These are phyloP conservation scores for Blakeslea trispora DNA, from an alignment of 371 early-diverging fungal species.

Conservation along the genomic window DNA sequence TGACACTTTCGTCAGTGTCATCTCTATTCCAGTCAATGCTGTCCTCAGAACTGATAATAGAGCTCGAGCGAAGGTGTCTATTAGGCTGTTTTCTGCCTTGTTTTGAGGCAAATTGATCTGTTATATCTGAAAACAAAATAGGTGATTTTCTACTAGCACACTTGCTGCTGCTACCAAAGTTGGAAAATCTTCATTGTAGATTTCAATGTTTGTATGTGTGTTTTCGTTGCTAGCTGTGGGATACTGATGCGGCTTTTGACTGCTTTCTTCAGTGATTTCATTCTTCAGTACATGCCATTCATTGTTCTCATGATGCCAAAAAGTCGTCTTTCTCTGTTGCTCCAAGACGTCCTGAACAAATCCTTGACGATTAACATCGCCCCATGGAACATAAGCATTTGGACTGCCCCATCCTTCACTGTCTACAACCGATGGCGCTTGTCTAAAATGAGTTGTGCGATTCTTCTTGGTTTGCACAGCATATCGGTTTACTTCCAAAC, in stretches of 20 bases:
- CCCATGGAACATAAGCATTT: conserved; percentile 31
- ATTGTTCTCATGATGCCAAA: conserved; percentile 28
- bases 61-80: not conserved
- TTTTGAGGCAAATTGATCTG: not conserved
- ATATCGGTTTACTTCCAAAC: not conserved
- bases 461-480: not conserved
- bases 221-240: not conserved
- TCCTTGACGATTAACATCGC: conserved; percentile 39
- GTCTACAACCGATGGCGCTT: not conserved
- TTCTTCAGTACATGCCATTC: conserved; percentile 18
- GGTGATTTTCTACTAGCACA: not conserved
- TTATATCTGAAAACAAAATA: not conserved
- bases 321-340: conserved; percentile 35
- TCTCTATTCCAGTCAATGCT: conserved; percentile 9
- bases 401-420: conserved; percentile 46
- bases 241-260: no score
- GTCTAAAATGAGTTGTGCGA: not conserved
- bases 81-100: not conserved
- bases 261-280: not conserved
- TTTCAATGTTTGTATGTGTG: not conserved
- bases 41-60: conserved; percentile 17
- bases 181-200: not conserved
- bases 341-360: conserved; percentile 39
- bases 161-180: not conserved
- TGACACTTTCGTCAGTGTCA: not conserved